Evolutionary conservation across 106 monocot genomes (phyloP).

Genomic region (Platanthera zijinensis): DNA sequence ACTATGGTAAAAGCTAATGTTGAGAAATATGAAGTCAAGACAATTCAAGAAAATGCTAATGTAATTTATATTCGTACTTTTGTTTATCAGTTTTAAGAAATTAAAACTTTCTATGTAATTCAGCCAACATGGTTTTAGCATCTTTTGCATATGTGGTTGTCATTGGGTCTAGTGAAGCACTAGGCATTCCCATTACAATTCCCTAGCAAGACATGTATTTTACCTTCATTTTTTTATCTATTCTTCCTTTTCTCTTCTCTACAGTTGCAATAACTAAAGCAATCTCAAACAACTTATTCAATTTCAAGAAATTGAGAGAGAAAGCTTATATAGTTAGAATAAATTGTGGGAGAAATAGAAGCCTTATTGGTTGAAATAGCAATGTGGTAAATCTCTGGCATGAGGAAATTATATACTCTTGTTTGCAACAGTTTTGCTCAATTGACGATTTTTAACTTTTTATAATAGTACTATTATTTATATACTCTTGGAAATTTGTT

Average conservation of each 20-base stretch:
- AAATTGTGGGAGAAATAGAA: too few species aligned
- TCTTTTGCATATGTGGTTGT: constrained; percentile 74
- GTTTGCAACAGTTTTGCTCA: not conserved
- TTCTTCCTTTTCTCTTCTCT: not conserved
- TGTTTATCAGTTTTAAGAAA: too few species aligned
- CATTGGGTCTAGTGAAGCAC: constrained; percentile 88
- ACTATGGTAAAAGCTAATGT: too few species aligned
- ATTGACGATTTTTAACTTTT: not conserved
- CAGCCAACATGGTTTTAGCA: constrained; percentile 52
- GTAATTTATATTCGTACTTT: too few species aligned
- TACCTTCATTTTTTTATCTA: not conserved
- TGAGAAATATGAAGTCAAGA: too few species aligned
- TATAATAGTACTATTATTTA: not conserved
- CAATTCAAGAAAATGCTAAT: too few species aligned
- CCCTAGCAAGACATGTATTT: constrained; percentile 41
- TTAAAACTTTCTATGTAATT: constrained; percentile 28
- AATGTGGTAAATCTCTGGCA: too few species aligned
- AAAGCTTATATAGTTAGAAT: too few species aligned
- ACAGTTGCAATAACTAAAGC: constrained; percentile 7
- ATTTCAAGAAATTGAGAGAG: too few species aligned
- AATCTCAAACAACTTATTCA: constrained; percentile 69
- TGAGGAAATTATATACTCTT: too few species aligned
- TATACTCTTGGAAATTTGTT: not conserved
- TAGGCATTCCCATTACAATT: constrained; percentile 87
- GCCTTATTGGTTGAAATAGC: too few species aligned